A percentile compares a stretch with the other conserved stretches of the same genome.
phyloP scores from a whole-genome alignment of 83 land plant species.

The Picea engelmannii region DNA sequence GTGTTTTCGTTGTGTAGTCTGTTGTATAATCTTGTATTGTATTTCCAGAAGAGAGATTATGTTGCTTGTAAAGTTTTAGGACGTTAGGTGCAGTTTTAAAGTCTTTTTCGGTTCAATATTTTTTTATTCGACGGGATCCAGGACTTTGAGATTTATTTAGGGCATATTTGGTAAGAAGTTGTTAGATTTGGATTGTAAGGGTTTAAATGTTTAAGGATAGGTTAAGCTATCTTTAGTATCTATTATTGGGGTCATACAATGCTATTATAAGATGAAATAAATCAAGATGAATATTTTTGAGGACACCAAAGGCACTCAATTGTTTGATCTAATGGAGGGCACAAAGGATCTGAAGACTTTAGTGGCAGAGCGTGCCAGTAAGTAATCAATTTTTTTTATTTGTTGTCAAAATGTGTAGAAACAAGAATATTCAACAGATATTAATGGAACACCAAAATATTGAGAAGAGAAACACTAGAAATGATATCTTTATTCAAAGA shows the following conservation, averaged over 20 bases:
- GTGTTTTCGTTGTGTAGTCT: too few relatives aligned
- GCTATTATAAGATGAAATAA: background rate
- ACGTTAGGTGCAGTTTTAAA: too few relatives aligned
- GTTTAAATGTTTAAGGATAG: background rate
- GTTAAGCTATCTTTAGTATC: background rate
- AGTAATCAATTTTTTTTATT: background rate
- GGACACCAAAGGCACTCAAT: background rate
- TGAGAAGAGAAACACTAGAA: too few relatives aligned
- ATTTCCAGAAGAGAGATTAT: too few relatives aligned
- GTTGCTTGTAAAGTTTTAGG: too few relatives aligned
- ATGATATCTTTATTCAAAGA: too few relatives aligned
- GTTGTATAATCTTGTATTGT: too few relatives aligned
- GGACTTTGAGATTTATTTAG: background rate
- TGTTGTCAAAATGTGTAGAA: background rate
- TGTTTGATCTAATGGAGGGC: background rate
- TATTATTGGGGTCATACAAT: background rate
- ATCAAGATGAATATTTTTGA: background rate
- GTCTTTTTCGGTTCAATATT: too few relatives aligned
- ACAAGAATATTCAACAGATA: too few relatives aligned
- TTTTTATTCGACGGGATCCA: background rate
- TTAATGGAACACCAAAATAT: too few relatives aligned
- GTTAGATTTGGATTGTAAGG: background rate
- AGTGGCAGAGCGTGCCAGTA: background rate
- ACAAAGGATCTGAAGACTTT: constrained; percentile 8
- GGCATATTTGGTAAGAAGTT: background rate